phyloP scores from a whole-genome alignment of 169 alveolate genomes.

The Plasmodium ovale region DNA sequence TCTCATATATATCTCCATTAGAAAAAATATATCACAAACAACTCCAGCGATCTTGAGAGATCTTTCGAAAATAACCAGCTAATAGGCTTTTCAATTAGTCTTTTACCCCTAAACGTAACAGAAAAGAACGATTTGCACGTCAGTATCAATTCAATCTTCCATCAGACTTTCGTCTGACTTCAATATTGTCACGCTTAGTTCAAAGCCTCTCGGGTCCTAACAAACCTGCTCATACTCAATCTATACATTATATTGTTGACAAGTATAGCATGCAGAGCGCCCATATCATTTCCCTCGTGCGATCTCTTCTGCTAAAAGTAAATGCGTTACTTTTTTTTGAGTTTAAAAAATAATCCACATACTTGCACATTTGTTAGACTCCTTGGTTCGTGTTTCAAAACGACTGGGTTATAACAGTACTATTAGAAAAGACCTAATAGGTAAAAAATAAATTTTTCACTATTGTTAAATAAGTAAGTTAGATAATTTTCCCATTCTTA shows the following conservation, averaged over 20 bases:
- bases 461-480: too few species aligned
- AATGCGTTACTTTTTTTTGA: too few species aligned
- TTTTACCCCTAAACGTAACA: constrained; percentile 94
- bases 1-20: constrained; percentile 92
- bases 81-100: constrained; percentile 95
- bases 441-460: too few species aligned
- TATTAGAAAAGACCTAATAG: constrained; percentile 23
- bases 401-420: constrained; percentile 86
- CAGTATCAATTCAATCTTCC: constrained; percentile 94
- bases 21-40: constrained; percentile 78
- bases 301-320: too few species aligned
- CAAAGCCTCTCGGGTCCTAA: constrained; percentile 95
- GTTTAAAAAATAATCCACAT: constrained; percentile 5
- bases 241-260: constrained; percentile 77
- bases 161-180: constrained; percentile 92
- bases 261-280: constrained; percentile 1
- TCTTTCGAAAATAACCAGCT: constrained; percentile 96
- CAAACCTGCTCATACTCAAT: constrained; percentile 92
- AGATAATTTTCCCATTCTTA: too few species aligned
- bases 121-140: constrained; percentile 94
- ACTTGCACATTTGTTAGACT: constrained; percentile 89
- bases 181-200: constrained; percentile 94
- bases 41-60: constrained; percentile 84
- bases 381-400: constrained; percentile 97
- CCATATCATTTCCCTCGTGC: too few species aligned